Base-by-base conservation (phyloP, 441 rosid species). In the Biscutella auriculata region DNA sequence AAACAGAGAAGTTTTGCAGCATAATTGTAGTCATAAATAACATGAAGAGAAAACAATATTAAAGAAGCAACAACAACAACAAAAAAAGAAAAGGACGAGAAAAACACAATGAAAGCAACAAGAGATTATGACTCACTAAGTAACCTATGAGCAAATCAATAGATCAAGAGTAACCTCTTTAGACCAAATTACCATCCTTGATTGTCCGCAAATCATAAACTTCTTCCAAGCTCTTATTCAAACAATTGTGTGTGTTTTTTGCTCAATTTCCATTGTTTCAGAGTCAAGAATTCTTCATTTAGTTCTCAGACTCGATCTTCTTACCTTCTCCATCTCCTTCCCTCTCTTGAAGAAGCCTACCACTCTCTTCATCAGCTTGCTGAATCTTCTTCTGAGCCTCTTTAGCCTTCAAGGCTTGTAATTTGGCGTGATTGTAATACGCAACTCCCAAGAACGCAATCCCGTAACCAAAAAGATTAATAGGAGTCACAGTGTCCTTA, bases 401-500 rank as follows among this genome's bases (percentile, higher is more conserved):
- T 46, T 79, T 83, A 0, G 92, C 89, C 73, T 90, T 84, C 77
- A 87, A 44, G 1, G 96, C 95, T 78, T 87, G 95, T 66, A 89
- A 63, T 59, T 89, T 89, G n/a, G 88, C 78, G 52, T 89, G 95
- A 39, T 89, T 89, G 68, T 89, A 89, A 67, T 89, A 89, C 2
- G 77, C 97, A 57, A 89, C 97, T n/a, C 97, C 97, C 72, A 89
- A 51, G 27, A 89, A 89, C 0, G 97, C 97, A 41, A 89, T 77
- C 19, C 88, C 95, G 35, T 89, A 89, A 0, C 97, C 97, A 26
- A 89, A 77, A 37, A 92, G 60, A 65, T 92, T 92, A 2, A 92
- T 39, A 0, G 91, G 91, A 3, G 98, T 92, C 2, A 92, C 98
- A 0, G 98, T 92, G 40, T 88, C 98, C 80, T 91, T 88, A 6